Base-by-base conservation (phyloP, 2,329 filamentous ascomycete species). In the Fusarium oligoseptatum region DNA sequence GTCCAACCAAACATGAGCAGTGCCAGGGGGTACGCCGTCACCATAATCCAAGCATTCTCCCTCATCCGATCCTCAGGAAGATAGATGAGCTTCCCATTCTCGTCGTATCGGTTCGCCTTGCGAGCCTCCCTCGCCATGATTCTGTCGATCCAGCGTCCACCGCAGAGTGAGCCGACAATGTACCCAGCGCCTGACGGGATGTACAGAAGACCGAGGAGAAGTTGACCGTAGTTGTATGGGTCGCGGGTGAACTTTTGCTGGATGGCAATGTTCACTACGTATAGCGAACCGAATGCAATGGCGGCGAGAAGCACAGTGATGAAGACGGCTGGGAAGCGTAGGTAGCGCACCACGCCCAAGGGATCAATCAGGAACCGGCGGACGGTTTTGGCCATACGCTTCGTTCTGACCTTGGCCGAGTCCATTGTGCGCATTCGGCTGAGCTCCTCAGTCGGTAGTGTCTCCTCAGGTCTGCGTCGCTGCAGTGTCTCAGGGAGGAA, bases 1-100 rank as follows among this genome's bases (percentile, higher is more conserved):
- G 91, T 89, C 94, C 94, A 97, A 5, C 94, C 94, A 79, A 94
- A 97, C 85, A 92, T 91, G 32, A 97, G 85, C 69, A 97, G 81
- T 0, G 91, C 92, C 0, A 87, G 86, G 0, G 94, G 94, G 76
- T 93, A 95, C 55, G 95, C 76, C 4, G 91, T 85, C 1, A 92
- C 92, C 4, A 92, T 92, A 1, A 95, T 82, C 92, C 92, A 96
- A 3, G 93, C 92, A 79, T 97, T 97, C 80, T 96, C 93, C 50
- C 92, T 87, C 90, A 97, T 94, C 14, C 94, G 89, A 81, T 97
- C 94, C 82, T 97, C 94, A 0, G 94, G 94, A 3, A 90, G 85
- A 78, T 91, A 93, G 11, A 94, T 84, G 22, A 94, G 85, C 68
- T 88, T 88, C 15, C 93, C 94, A 41, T 89, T 82, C 39, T 87